A percentile compares a stretch with the other conserved stretches of the same genome.
These are phyloP conservation scores for Fusarium zealandicum DNA, from an alignment of 2,329 filamentous ascomycete genomes.

Conservation along the genomic window DNA sequence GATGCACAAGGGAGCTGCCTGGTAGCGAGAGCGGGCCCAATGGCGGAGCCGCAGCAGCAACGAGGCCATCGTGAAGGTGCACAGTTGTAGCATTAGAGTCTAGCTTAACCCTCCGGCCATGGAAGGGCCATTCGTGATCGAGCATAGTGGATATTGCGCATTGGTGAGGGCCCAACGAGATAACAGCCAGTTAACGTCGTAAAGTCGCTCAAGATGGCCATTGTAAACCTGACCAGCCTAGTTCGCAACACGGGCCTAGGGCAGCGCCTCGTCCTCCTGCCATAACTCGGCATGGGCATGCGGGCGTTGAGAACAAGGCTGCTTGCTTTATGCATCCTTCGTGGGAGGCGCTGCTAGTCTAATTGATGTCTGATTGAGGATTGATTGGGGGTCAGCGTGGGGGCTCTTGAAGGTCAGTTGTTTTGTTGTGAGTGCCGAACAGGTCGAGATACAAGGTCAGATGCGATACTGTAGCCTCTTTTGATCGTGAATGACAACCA, in stretches of 20 bases:
- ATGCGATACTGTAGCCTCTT: neutral
- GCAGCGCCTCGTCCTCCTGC: neutral
- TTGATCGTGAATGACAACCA: neutral
- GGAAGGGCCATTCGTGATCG: conserved; percentile 23
- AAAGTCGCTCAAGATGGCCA: conserved; percentile 1
- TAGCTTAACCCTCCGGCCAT: neutral
- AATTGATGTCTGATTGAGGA: neutral
- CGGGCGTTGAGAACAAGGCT: neutral
- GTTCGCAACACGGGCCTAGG: neutral
- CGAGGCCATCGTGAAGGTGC: conserved; percentile 22
- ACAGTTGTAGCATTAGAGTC: neutral
- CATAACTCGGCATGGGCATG: neutral
- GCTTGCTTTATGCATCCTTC: too few relatives aligned
- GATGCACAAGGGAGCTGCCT: conserved; percentile 14
- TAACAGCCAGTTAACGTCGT: conserved; percentile 16
- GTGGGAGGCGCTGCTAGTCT: conserved; percentile 3
- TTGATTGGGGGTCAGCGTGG: conserved; percentile 9
- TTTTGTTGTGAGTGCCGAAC: too few relatives aligned
- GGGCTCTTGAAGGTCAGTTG: neutral
- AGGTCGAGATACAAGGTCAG: neutral
- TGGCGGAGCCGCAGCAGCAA: conserved; percentile 18
- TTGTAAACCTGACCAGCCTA: too few relatives aligned
- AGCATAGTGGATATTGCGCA: conserved; percentile 11
- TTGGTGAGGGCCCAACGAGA: conserved; percentile 28
- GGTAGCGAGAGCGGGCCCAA: neutral